These are phyloP conservation scores for Lanmaoa pseudosensibilis DNA, from an alignment of 768 basidiomycete species.

Conservation along the genomic window DNA sequence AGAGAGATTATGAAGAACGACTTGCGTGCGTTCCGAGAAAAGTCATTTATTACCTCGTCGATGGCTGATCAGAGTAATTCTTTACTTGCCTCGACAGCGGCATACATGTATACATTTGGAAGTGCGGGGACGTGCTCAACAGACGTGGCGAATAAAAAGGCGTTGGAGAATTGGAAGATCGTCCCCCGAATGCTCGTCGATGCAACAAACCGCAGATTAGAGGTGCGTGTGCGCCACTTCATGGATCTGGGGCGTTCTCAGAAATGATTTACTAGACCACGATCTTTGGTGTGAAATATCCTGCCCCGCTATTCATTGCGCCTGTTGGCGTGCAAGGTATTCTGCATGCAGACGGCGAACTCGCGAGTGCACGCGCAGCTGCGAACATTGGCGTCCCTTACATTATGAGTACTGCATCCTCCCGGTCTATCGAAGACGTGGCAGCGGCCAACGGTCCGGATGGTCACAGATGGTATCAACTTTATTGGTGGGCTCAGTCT, in stretches of 20 bases:
- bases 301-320: slow-evolving; percentile 63
- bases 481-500: slow-evolving; percentile 60
- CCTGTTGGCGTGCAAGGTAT: slow-evolving; percentile 81
- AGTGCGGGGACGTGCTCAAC: slow-evolving; percentile 75
- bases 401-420: slow-evolving; percentile 74
- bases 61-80: background rate
- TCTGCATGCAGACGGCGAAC: slow-evolving; percentile 68
- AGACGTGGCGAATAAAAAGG: slow-evolving; percentile 61
- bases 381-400: slow-evolving; percentile 61
- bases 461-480: slow-evolving; percentile 75
- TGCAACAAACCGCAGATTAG: slow-evolving; percentile 54
- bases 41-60: background rate
- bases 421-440: slow-evolving; percentile 75
- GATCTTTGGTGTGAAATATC: slow-evolving; percentile 65
- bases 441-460: slow-evolving; percentile 63
- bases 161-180: slow-evolving; percentile 68
- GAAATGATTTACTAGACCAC: slow-evolving; percentile 49
- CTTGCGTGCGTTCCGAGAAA: slow-evolving; percentile 41
- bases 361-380: slow-evolving; percentile 68
- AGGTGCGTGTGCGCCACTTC: slow-evolving; percentile 41
- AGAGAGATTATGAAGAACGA: slow-evolving; percentile 60
- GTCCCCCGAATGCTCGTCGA: slow-evolving; percentile 79
- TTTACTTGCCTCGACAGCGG: slow-evolving; percentile 38
- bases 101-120: slow-evolving; percentile 76
- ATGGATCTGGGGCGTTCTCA: background rate